Percentiles rank a stretch among this genome's conserved stretches.
These are phyloP conservation scores for Globisporangium viniferum DNA, from an alignment of 352 stramenopile species.

Conservation along the genomic window DNA sequence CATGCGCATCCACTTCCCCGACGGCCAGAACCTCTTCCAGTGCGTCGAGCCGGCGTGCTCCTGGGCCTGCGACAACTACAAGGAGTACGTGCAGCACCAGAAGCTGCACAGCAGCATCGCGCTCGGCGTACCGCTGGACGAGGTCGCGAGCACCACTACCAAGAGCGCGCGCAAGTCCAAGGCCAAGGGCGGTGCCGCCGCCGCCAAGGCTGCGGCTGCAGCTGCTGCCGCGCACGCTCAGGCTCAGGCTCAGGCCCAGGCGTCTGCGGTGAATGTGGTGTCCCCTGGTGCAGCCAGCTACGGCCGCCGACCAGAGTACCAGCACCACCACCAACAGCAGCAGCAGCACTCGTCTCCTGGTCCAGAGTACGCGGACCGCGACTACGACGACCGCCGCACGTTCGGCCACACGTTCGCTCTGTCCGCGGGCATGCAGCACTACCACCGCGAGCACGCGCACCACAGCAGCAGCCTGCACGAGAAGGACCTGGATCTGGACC, in stretches of 20 bases:
- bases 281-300: background rate
- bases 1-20: constrained; percentile 85
- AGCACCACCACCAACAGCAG: constrained; percentile 2
- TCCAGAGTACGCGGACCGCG: constrained; percentile 26
- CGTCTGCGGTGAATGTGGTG: background rate
- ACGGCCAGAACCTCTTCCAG: constrained; percentile 71
- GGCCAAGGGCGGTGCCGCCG: background rate
- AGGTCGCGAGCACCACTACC: constrained; percentile 22
- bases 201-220: background rate
- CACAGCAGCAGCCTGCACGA: constrained; percentile 12
- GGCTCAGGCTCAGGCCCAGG: background rate
- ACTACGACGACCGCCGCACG: constrained; percentile 31
- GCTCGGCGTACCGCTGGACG: constrained; percentile 20
- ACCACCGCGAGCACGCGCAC: constrained; percentile 14
- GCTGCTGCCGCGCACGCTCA: constrained; percentile 1
- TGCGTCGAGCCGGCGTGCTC: constrained; percentile 50
- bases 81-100: constrained; percentile 41
- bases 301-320: constrained; percentile 13
- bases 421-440: constrained; percentile 25
- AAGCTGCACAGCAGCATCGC: constrained; percentile 30
- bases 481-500: constrained; percentile 25
- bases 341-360: constrained; percentile 10
- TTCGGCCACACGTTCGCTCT: constrained; percentile 16
- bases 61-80: constrained; percentile 82
- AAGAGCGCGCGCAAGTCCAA: constrained; percentile 14